Conservation (phyloP, 2,329 filamentous ascomycete species). For the Pseudomassariella vexata region DNA sequence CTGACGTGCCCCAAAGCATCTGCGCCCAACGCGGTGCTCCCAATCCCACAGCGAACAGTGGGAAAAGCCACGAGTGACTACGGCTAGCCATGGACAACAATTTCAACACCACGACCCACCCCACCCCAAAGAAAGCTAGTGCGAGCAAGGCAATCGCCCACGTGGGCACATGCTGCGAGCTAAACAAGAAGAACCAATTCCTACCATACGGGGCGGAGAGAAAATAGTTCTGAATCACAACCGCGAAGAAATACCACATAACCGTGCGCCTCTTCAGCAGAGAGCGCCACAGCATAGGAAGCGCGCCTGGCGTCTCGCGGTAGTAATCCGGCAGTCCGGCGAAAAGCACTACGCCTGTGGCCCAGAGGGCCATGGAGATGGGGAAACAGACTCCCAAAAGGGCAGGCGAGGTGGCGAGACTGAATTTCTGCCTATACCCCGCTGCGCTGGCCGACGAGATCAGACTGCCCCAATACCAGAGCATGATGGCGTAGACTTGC, state of each 20-base stretch:
- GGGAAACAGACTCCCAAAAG: slow-evolving; percentile 47
- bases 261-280: slow-evolving; percentile 58
- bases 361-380: slow-evolving; percentile 51
- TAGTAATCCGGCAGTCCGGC: slow-evolving; percentile 63
- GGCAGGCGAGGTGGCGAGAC: slow-evolving; percentile 28
- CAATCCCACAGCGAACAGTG: slow-evolving; percentile 61
- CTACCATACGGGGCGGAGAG: slow-evolving; percentile 60
- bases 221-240: slow-evolving; percentile 63
- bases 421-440: slow-evolving; percentile 31
- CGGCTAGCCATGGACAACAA: slow-evolving; percentile 49
- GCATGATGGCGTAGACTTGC: slow-evolving; percentile 57
- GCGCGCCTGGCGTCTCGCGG: slow-evolving; percentile 54
- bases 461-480: slow-evolving; percentile 62
- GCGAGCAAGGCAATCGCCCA: slow-evolving; percentile 56
- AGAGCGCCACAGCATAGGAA: slow-evolving; percentile 60
- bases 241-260: slow-evolving; percentile 60
- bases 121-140: slow-evolving; percentile 43
- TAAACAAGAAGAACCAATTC: slow-evolving; percentile 62
- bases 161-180: slow-evolving; percentile 45
- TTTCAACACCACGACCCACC: slow-evolving; percentile 50
- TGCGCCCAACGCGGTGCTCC: slow-evolving; percentile 62
- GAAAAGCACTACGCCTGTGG: slow-evolving; percentile 48
- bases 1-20: slow-evolving; percentile 59
- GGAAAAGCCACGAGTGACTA: slow-evolving; percentile 60
- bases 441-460: slow-evolving; percentile 38